Base-by-base conservation (phyloP, 1,139 yeast species). In the Debaryomycetaceae sp. region DNA sequence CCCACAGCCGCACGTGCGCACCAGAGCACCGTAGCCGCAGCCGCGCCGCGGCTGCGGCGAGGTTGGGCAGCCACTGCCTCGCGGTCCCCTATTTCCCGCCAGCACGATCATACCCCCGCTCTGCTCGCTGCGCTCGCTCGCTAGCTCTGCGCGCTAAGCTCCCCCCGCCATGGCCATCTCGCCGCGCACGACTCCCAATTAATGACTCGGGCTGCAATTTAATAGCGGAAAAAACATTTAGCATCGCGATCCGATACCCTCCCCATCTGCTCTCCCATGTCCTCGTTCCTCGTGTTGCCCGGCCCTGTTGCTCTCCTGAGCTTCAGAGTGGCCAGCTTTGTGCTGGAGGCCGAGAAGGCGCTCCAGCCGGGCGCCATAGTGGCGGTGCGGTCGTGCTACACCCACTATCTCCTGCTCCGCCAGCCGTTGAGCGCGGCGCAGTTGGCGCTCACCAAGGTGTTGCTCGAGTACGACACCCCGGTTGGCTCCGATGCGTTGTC, bases 271-370 rank as follows among this genome's bases (percentile, higher is more conserved):
- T 23, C 9, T 6, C 9, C 14, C 4, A 45, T 30, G 48, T 40
- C 38, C 20, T 30, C 27, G 27, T 63, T 57, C 58, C 69, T 82
- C 54, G 71, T 83, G 44, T 68, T 85, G 44, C 83, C 95, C 31
- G 98, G 98, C 38, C 95, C 96, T 32, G 75, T 74, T 52, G 97
- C 96, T 41, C 71, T 89, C 53, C 88, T 97, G 32, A 74, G 73
- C 32, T 91, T 91, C 59, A 77, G 98, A 61, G 78, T 88, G 45
- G 74, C 76, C 40, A 80, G 72, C 45, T 68, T 88, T 61, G 66
- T 77, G 45, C 72, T 74, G 47, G 89, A 82, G 47, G 75, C 89
- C 59, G 83, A 84, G 59, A 71, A 71, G 39, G 70, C 78, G 36
- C 76, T 82, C 41, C 75, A 75, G 51, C 64, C 75, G 13, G 78